Conservation (phyloP, 164 flowering plant species). For the Vitis labrusca region DNA sequence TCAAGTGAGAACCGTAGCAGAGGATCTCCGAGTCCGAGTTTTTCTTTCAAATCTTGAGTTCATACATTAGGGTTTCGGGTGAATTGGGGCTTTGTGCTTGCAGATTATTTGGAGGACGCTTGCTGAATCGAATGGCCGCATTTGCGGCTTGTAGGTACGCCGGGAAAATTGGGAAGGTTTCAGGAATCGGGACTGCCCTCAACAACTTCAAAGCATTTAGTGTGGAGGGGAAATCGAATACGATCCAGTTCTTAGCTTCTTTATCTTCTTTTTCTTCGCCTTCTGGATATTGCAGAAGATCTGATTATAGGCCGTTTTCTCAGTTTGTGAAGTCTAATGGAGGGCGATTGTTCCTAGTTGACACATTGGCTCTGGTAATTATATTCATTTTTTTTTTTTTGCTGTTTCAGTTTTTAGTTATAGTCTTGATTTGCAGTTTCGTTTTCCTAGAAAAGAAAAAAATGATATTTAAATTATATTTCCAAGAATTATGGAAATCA, state of each 20-base stretch:
- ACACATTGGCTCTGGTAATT: constrained; percentile 52
- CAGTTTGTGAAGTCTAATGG: constrained; percentile 37
- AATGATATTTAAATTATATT: too few species aligned
- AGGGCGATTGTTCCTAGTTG: constrained; percentile 48
- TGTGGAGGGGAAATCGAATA: background rate
- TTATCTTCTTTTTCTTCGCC: constrained; percentile 4
- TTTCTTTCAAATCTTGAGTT: too few species aligned
- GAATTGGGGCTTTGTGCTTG: background rate
- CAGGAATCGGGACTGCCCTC: constrained; percentile 11
- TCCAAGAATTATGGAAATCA: too few species aligned
- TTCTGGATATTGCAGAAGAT: constrained; percentile 6
- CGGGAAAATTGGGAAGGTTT: constrained; percentile 24
- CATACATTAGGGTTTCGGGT: background rate
- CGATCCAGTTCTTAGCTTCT: background rate
- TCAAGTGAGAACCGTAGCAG: too few species aligned
- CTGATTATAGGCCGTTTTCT: constrained; percentile 27
- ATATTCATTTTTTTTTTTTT: background rate
- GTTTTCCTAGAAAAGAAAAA: too few species aligned
- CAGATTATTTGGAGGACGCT: too few species aligned
- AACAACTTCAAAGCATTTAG: constrained; percentile 17
- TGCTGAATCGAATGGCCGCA: constrained; percentile 24
- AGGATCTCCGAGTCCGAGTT: too few species aligned
- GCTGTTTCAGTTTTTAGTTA: background rate
- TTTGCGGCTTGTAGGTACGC: constrained; percentile 38
- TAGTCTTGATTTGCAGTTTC: too few species aligned